phyloP scores from a whole-genome alignment of 805 yeast species.

The Cyberlindnera xylosilytica region DNA sequence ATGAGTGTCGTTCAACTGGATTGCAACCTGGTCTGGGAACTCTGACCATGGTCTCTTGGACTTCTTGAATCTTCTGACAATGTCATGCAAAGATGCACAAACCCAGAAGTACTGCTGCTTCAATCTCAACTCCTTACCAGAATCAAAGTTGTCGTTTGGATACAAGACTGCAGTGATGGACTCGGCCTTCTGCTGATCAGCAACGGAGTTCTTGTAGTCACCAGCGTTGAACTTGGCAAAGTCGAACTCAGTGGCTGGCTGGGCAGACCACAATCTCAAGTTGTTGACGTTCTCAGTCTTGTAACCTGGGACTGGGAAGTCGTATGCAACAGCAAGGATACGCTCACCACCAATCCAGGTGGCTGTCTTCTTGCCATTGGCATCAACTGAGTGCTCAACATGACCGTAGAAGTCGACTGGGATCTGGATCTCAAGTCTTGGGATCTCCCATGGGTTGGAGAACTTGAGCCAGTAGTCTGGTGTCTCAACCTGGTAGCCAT shows the following conservation, averaged over 20 bases:
- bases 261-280: constrained; percentile 85
- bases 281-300: constrained; percentile 81
- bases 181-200: constrained; percentile 84
- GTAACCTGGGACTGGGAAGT: constrained; percentile 91
- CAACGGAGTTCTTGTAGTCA: constrained; percentile 82
- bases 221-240: constrained; percentile 88
- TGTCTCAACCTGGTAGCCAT: constrained; percentile 91
- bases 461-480: constrained; percentile 93
- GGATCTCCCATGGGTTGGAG: constrained; percentile 92
- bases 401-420: constrained; percentile 90
- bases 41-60: constrained; percentile 72
- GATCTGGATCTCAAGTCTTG: constrained; percentile 79
- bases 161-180: constrained; percentile 89
- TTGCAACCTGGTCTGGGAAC: constrained; percentile 83
- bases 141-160: constrained; percentile 90
- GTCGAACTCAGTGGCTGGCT: constrained; percentile 89
- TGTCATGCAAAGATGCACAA: constrained; percentile 88
- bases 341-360: constrained; percentile 91
- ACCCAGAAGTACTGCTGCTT: constrained; percentile 98
- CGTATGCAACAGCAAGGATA: constrained; percentile 85
- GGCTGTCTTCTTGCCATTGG: constrained; percentile 50
- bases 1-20: constrained; percentile 92
- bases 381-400: constrained; percentile 41
- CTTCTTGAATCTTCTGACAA: constrained; percentile 85
- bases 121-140: constrained; percentile 87